Conservation (phyloP, 164 flowering plant species). For the Tinospora cordifolia region DNA sequence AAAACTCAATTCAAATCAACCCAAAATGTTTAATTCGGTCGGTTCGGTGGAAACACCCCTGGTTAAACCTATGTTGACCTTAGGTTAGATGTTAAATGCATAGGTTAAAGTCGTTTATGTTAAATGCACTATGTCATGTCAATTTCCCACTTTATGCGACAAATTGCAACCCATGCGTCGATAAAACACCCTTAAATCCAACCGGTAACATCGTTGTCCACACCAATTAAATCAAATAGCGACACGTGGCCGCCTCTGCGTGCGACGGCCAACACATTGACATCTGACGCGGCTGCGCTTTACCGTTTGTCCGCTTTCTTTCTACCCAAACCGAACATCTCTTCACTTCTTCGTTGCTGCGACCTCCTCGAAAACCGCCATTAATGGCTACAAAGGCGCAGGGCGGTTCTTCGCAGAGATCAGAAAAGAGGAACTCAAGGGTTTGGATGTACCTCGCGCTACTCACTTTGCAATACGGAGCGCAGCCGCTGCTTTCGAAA, state of each 20-base stretch:
- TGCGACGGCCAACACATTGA: background rate
- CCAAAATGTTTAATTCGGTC: too few species aligned
- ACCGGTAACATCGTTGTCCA: background rate
- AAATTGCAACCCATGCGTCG: too few species aligned
- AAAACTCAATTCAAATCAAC: too few species aligned
- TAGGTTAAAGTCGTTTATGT: too few species aligned
- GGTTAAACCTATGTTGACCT: too few species aligned
- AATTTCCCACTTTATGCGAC: too few species aligned
- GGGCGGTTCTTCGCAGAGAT: conserved; percentile 8
- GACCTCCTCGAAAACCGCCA: background rate
- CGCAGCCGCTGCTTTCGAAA: conserved; percentile 80
- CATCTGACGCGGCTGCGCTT: background rate
- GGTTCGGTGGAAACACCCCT: too few species aligned
- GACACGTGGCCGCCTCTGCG: background rate
- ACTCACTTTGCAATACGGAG: conserved; percentile 80
- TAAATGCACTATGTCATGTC: too few species aligned
- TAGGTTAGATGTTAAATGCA: too few species aligned
- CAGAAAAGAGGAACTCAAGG: conserved; percentile 18
- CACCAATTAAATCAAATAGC: background rate
- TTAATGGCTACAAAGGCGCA: conserved; percentile 32
- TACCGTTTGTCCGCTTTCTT: background rate
- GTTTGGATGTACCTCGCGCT: conserved; percentile 54
- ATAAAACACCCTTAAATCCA: too few species aligned
- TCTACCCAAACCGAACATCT: too few species aligned
- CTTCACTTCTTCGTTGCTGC: too few species aligned